These are phyloP conservation scores for Globisporangium radiosum DNA, from an alignment of 352 stramenopile species.

Conservation along the genomic window DNA sequence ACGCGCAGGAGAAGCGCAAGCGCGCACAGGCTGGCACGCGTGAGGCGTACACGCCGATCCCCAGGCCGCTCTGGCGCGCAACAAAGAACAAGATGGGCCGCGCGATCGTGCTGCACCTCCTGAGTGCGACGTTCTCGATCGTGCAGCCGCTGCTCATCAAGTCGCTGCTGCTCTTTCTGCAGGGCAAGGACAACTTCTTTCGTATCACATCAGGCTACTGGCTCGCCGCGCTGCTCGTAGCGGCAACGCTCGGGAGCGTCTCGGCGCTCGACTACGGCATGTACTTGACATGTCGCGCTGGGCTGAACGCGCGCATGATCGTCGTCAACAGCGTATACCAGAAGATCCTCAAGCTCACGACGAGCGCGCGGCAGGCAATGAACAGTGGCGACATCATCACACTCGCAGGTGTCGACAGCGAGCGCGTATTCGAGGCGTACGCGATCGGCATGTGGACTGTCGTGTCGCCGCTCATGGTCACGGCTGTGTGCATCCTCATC, in stretches of 20 bases:
- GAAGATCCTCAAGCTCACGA: slow-evolving; percentile 44
- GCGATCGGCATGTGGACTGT: slow-evolving; percentile 33
- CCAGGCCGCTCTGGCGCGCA: slow-evolving; percentile 17
- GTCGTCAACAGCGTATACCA: slow-evolving; percentile 29
- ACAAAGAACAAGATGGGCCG: slow-evolving; percentile 24
- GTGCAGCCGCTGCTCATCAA: slow-evolving; percentile 32
- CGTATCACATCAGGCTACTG: slow-evolving; percentile 19
- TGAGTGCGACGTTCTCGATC: slow-evolving; percentile 19
- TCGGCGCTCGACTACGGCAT: slow-evolving; percentile 40
- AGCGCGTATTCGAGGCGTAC: slow-evolving; percentile 46
- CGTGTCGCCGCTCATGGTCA: slow-evolving; percentile 18
- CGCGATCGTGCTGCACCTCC: slow-evolving; percentile 18
- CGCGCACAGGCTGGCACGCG: neutral
- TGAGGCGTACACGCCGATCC: slow-evolving; percentile 5
- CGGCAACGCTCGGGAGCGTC: slow-evolving; percentile 11
- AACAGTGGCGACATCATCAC: slow-evolving; percentile 59
- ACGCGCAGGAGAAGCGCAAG: slow-evolving; percentile 2
- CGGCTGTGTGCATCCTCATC: slow-evolving; percentile 21
- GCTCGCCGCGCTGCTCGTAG: slow-evolving; percentile 8
- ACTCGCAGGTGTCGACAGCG: slow-evolving; percentile 40
- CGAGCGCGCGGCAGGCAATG: slow-evolving; percentile 28
- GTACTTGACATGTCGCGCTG: slow-evolving; percentile 35
- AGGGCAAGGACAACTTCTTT: slow-evolving; percentile 16
- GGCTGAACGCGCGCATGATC: slow-evolving; percentile 28
- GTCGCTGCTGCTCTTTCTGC: slow-evolving; percentile 19